phyloP scores from a whole-genome alignment of 768 basidiomycete species.

The Mycena crocata region DNA sequence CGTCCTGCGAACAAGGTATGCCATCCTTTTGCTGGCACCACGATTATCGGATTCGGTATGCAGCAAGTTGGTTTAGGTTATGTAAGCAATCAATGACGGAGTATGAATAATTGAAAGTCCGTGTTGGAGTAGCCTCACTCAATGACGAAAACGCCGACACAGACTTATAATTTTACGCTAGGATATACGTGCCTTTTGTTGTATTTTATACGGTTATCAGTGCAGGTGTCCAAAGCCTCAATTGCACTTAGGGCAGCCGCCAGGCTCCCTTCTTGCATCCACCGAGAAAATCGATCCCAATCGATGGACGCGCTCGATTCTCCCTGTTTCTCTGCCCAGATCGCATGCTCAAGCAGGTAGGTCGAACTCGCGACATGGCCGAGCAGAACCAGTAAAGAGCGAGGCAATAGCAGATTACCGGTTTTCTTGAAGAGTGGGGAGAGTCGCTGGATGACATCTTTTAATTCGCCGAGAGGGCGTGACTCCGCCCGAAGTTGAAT shows the following conservation, averaged over 20 bases:
- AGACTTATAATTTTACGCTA: constrained; percentile 1
- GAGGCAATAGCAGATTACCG: constrained; percentile 60
- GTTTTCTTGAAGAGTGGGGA: constrained; percentile 51
- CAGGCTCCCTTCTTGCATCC: constrained; percentile 31
- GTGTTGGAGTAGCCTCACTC: too few species aligned
- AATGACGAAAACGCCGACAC: background rate
- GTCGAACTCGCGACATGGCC: constrained; percentile 63
- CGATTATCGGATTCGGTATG: too few species aligned
- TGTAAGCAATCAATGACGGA: too few species aligned
- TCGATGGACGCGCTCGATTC: constrained; percentile 35
- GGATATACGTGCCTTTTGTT: constrained; percentile 8
- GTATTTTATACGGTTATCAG: background rate
- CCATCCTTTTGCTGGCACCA: too few species aligned
- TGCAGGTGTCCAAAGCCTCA: background rate
- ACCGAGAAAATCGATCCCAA: constrained; percentile 35
- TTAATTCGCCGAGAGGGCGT: constrained; percentile 51
- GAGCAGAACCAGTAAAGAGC: constrained; percentile 68
- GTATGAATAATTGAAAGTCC: too few species aligned
- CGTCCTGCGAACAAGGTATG: too few species aligned
- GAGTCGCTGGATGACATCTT: constrained; percentile 54
- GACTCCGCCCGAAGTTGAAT: too few species aligned
- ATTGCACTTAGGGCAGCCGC: background rate
- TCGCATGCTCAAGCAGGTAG: constrained; percentile 74
- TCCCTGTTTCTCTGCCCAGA: constrained; percentile 59
- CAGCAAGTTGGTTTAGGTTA: too few species aligned